phyloP scores from a whole-genome alignment of 129 eudicot species.

The Escallonia herrerae region DNA sequence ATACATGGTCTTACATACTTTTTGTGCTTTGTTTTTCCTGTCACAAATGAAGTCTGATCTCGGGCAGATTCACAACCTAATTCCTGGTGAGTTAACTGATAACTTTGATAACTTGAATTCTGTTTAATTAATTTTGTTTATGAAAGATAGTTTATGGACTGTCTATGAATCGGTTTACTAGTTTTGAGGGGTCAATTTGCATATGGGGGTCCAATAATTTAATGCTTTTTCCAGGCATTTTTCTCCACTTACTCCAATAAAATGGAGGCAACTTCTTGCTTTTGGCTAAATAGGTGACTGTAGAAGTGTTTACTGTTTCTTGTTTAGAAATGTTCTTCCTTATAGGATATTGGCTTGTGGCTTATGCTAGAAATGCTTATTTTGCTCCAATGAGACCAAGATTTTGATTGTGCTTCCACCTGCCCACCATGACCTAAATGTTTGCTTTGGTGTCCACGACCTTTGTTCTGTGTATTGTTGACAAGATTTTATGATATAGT shows the following conservation, averaged over 20 bases:
- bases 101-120: conserved; percentile 9
- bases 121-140: background rate
- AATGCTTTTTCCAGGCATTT: background rate
- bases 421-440: background rate
- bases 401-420: no score
- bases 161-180: background rate
- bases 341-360: no score
- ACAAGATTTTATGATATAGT: background rate
- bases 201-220: background rate
- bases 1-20: conserved; percentile 20
- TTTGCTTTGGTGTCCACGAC: background rate
- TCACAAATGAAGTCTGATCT: conserved; percentile 83
- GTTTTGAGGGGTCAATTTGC: background rate
- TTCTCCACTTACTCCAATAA: background rate
- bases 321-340: no score
- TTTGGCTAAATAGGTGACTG: no score
- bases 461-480: background rate
- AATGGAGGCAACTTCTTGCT: background rate
- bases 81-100: conserved; percentile 56
- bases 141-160: background rate
- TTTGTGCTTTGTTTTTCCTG: conserved; percentile 28
- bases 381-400: no score
- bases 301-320: no score
- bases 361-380: no score
- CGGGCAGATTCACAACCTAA: conserved; percentile 62